A percentile compares a stretch with the other conserved stretches of the same genome.
Conservation (phyloP, 2,329 filamentous ascomycete species). For the Penicillium frequentans region DNA sequence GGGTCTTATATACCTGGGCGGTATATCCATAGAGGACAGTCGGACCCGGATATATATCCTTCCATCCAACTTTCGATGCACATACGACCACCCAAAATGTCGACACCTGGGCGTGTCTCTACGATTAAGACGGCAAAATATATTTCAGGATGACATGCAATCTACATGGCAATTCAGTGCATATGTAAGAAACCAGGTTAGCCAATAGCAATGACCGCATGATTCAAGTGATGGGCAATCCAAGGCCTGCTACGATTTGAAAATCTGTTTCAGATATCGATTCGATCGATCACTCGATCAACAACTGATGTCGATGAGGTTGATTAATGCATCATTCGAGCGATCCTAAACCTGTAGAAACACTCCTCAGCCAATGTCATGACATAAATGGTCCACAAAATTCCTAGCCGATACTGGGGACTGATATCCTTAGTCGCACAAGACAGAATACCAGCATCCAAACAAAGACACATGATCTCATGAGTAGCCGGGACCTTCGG, state of each 20-base stretch:
- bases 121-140: too few species aligned
- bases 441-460: not conserved
- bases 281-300: not conserved
- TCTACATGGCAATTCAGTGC: too few species aligned
- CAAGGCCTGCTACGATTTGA: not conserved
- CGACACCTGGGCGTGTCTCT: too few species aligned
- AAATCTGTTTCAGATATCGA: not conserved
- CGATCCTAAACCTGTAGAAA: not conserved
- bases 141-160: too few species aligned
- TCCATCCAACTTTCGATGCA: too few species aligned
- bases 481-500: slow-evolving; percentile 12
- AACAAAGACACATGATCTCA: slow-evolving; percentile 10
- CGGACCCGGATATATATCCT: not conserved
- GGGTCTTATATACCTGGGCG: too few species aligned
- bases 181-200: too few species aligned
- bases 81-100: too few species aligned
- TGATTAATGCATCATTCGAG: not conserved
- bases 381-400: slow-evolving; percentile 3
- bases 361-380: not conserved
- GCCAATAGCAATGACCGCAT: not conserved
- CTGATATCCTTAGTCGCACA: not conserved
- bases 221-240: not conserved
- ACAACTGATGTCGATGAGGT: not conserved
- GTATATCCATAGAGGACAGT: too few species aligned
- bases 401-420: not conserved